These are phyloP conservation scores for Castanospermum australe DNA, from an alignment of 306 rosid genomes.

Conservation along the genomic window DNA sequence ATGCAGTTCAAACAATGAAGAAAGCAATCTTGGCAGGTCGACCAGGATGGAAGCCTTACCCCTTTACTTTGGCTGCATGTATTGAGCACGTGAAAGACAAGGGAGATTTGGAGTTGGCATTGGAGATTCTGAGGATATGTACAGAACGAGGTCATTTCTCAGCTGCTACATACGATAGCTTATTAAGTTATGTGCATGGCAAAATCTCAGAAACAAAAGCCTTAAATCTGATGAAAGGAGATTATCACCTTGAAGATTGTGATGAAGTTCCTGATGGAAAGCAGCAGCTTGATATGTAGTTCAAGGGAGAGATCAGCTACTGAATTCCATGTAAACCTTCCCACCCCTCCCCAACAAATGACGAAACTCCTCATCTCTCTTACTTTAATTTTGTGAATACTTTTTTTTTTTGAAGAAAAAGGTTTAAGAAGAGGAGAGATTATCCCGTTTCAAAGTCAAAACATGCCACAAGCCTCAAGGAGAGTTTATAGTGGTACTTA, in stretches of 20 bases:
- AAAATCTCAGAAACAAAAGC: constrained; percentile 30
- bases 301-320: constrained; percentile 3
- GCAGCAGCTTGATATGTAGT: constrained; percentile 44
- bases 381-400: too few relatives aligned
- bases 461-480: too few relatives aligned
- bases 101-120: constrained; percentile 42
- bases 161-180: constrained; percentile 7
- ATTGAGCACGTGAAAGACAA: constrained; percentile 58
- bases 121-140: constrained; percentile 39
- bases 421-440: too few relatives aligned
- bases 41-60: constrained; percentile 38
- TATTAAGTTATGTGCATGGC: constrained; percentile 23
- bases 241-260: constrained; percentile 12
- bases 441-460: too few relatives aligned
- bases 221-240: constrained; percentile 17
- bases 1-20: constrained; percentile 48
- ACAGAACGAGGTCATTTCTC: constrained; percentile 20
- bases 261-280: constrained; percentile 1
- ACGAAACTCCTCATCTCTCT: too few relatives aligned
- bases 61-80: constrained; percentile 42
- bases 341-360: too few relatives aligned
- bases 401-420: too few relatives aligned
- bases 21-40: constrained; percentile 41
- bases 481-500: too few relatives aligned
- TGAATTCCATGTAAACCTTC: not conserved